phyloP scores from a whole-genome alignment of 495 filamentous ascomycete species.

The Oidiodendron maius region DNA sequence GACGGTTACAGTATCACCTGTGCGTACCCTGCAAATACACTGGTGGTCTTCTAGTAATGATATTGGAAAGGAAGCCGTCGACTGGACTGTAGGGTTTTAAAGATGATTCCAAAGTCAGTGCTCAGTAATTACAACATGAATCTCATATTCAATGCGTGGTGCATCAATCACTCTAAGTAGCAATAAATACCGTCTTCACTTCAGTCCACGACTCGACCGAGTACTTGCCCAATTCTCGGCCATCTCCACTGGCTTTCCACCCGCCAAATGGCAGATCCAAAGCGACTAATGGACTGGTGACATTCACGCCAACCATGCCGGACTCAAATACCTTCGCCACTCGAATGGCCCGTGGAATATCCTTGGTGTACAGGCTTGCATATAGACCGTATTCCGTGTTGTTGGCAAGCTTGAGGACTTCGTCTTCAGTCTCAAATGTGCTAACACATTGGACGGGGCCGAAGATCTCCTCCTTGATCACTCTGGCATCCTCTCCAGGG shows the following conservation, averaged over 20 bases:
- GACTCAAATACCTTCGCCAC: slow-evolving; percentile 70
- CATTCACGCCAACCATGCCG: slow-evolving; percentile 83
- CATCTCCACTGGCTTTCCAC: slow-evolving; percentile 16
- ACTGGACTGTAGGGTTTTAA: no score
- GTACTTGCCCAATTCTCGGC: slow-evolving; percentile 7
- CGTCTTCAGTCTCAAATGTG: slow-evolving; percentile 53
- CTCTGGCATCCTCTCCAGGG: slow-evolving; percentile 6
- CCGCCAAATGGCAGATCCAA: slow-evolving; percentile 21
- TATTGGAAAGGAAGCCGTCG: no score
- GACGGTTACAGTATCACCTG: no score
- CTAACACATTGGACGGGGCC: slow-evolving; percentile 48
- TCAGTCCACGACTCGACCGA: not conserved
- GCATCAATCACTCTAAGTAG: not conserved
- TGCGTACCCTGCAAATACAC: no score
- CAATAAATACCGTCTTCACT: not conserved
- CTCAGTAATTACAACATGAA: no score
- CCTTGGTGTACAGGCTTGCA: slow-evolving; percentile 78
- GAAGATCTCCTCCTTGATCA: slow-evolving; percentile 57
- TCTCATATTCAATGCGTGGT: not conserved
- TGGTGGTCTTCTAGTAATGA: no score
- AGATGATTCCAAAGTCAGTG: no score
- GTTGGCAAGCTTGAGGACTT: slow-evolving; percentile 74
- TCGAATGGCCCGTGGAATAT: slow-evolving; percentile 67
- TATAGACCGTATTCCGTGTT: slow-evolving; percentile 74
- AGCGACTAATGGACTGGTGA: slow-evolving; percentile 17